Conservation (phyloP, 2,329 filamentous ascomycete genomes). For the Thielaviopsis ethacetica region DNA sequence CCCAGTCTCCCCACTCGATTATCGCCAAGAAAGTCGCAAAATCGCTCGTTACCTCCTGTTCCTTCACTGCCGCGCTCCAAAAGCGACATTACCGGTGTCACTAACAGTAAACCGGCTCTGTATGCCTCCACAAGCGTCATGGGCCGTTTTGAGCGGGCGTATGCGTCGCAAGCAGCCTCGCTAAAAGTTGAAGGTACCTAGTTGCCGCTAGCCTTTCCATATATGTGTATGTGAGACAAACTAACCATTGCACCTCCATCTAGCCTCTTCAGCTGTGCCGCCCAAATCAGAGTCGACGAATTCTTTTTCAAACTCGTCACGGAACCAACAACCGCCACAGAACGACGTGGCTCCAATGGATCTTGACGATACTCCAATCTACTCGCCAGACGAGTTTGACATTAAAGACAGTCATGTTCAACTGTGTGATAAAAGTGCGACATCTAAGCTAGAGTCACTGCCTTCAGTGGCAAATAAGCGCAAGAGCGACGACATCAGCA, state of each 20-base stretch:
- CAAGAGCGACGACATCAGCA: slow-evolving; percentile 31
- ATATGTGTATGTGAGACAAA: not conserved
- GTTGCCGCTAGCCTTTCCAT: not conserved
- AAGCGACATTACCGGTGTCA: not conserved
- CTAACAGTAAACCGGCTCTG: not conserved
- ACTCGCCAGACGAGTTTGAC: slow-evolving; percentile 21
- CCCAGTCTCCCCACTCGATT: slow-evolving; percentile 5
- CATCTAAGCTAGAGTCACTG: slow-evolving; percentile 22
- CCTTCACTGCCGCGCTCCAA: not conserved
- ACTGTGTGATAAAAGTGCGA: slow-evolving; percentile 28
- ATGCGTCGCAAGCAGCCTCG: slow-evolving; percentile 8
- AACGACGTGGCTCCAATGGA: slow-evolving; percentile 18
- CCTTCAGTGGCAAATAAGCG: slow-evolving; percentile 30
- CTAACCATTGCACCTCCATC: not conserved
- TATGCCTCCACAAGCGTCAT: not conserved
- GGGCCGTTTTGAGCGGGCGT: slow-evolving; percentile 9
- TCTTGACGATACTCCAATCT: slow-evolving; percentile 22
- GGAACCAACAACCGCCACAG: not conserved
- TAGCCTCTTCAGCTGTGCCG: not conserved
- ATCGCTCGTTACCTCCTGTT: not conserved
- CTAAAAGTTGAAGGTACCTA: slow-evolving; percentile 3
- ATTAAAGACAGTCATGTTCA: slow-evolving; percentile 22
- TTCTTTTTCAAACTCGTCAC: not conserved
- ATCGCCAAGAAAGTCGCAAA: slow-evolving; percentile 1
- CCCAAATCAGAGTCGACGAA: not conserved